phyloP scores from a whole-genome alignment of 352 stramenopile genomes.

The Stramenopiles sp. region DNA sequence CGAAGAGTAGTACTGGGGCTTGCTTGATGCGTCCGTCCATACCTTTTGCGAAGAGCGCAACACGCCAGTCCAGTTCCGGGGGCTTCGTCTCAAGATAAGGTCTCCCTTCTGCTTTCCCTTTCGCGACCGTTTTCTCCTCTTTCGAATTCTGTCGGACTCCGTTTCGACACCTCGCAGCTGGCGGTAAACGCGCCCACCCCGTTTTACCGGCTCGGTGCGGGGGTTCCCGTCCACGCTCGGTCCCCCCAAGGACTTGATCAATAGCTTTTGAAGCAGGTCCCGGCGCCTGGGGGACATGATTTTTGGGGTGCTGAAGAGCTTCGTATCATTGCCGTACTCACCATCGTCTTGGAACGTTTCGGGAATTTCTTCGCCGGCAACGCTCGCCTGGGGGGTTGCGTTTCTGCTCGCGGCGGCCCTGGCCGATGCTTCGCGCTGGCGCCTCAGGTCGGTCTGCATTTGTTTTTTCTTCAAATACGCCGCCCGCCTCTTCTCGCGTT shows the following conservation, averaged over 20 bases:
- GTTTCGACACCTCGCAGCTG: background rate
- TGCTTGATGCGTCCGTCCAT: background rate
- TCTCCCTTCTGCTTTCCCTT: background rate
- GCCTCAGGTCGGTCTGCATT: background rate
- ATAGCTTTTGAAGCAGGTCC: background rate
- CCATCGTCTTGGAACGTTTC: background rate
- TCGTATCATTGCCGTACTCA: background rate
- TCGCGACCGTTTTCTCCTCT: too few species aligned
- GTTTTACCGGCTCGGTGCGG: background rate
- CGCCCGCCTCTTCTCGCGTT: background rate
- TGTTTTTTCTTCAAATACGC: background rate
- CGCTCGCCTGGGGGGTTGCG: background rate
- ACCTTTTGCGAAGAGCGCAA: background rate
- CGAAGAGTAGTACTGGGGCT: background rate
- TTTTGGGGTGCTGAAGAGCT: background rate
- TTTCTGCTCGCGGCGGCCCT: too few species aligned
- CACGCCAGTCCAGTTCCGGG: background rate
- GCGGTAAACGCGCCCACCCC: background rate
- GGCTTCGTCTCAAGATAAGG: background rate
- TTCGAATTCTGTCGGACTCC: too few species aligned
- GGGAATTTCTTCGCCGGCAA: background rate
- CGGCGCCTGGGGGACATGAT: background rate
- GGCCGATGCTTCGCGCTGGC: background rate
- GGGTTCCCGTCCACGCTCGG: background rate
- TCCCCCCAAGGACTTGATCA: background rate